Percentiles rank a stretch among this genome's conserved stretches.
Evolutionary conservation across 2,329 filamentous ascomycete genomes (phyloP).

Genomic region (Venturia pyrina): DNA sequence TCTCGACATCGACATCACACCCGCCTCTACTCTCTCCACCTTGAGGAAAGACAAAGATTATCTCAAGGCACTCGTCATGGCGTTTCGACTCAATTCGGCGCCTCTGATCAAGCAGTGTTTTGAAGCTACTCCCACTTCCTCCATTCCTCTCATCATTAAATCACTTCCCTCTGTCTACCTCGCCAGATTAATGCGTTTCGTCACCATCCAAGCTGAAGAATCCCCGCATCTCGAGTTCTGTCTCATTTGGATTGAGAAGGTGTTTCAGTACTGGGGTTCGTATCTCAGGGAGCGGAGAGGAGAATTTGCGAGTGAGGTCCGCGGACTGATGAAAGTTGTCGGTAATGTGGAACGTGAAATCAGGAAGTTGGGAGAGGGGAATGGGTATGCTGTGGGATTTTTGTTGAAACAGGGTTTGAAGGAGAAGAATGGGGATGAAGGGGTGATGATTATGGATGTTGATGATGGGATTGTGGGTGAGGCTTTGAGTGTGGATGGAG

Average conservation of each 20-base stretch:
- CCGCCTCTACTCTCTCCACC: conserved; percentile 56
- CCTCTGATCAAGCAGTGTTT: conserved; percentile 77
- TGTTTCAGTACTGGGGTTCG: conserved; percentile 71
- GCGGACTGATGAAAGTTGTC: conserved; percentile 72
- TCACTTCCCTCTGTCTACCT: conserved; percentile 80
- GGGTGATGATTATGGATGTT: conserved; percentile 7
- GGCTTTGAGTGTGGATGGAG: not conserved
- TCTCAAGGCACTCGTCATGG: conserved; percentile 90
- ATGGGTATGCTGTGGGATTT: conserved; percentile 82
- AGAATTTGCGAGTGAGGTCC: conserved; percentile 73
- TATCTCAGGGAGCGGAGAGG: conserved; percentile 74
- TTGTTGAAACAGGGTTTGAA: conserved; percentile 48
- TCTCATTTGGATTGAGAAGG: conserved; percentile 78
- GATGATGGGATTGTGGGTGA: not conserved
- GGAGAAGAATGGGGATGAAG: not conserved
- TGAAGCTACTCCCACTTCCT: conserved; percentile 64
- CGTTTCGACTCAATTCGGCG: conserved; percentile 86
- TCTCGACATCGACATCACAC: conserved; percentile 87
- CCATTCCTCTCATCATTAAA: conserved; percentile 68
- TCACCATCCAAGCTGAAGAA: conserved; percentile 78
- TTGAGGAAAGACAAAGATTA: conserved; percentile 65
- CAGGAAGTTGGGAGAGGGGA: conserved; percentile 73
- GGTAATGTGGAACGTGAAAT: conserved; percentile 73
- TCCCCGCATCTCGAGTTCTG: conserved; percentile 94
- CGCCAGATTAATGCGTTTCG: conserved; percentile 71